phyloP scores from a whole-genome alignment of 2,329 filamentous ascomycete genomes.

The Fusarium sp. region DNA sequence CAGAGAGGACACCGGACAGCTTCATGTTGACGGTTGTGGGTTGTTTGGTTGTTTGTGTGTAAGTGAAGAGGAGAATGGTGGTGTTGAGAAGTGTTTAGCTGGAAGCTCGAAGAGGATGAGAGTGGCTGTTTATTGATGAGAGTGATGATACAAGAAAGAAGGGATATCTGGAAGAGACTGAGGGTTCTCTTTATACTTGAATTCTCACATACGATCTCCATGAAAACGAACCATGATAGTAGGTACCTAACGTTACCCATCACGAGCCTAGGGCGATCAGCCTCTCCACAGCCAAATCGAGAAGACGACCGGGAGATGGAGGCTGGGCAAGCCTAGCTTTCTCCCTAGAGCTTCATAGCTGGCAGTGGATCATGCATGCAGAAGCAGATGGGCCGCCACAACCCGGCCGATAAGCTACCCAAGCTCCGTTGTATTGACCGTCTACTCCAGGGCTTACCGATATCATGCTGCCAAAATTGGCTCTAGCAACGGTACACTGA shows the following conservation, averaged over 20 bases:
- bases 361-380: not conserved
- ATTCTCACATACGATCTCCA: constrained; percentile 14
- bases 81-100: constrained; percentile 30
- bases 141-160: constrained; percentile 27
- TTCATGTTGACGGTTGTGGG: constrained; percentile 57
- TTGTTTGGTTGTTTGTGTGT: constrained; percentile 28
- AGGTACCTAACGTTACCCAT: constrained; percentile 13
- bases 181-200: constrained; percentile 43
- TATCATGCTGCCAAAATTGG: not conserved
- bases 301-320: constrained; percentile 25
- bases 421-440: constrained; percentile 9
- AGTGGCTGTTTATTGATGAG: constrained; percentile 29
- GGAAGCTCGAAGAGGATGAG: constrained; percentile 29
- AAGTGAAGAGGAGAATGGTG: constrained; percentile 15
- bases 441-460: not conserved
- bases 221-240: constrained; percentile 35
- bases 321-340: constrained; percentile 25
- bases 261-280: constrained; percentile 38
- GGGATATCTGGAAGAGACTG: constrained; percentile 22
- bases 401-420: not conserved
- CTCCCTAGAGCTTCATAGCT: constrained; percentile 36
- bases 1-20: constrained; percentile 56
- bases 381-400: not conserved
- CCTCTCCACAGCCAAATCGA: constrained; percentile 36
- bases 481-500: not conserved